Conservation (phyloP, 2,329 filamentous ascomycete species). For the Dactylonectria macrodidyma region DNA sequence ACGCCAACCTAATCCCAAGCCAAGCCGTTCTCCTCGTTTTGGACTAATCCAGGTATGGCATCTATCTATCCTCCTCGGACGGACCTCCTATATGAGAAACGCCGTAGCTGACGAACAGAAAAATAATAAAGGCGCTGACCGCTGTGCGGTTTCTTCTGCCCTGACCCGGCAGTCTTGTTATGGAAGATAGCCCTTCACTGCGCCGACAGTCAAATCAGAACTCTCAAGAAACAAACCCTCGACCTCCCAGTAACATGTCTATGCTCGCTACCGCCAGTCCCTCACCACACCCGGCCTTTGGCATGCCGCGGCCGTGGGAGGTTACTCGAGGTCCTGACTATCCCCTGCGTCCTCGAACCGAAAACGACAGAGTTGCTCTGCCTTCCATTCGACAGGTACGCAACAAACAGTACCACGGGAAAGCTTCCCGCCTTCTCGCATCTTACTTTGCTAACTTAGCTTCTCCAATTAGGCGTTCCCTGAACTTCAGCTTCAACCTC, state of each 20-base stretch:
- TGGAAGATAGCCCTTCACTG: conserved; percentile 59
- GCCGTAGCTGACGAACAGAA: conserved; percentile 31
- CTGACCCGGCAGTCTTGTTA: conserved; percentile 48
- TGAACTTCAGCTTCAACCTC: conserved; percentile 56
- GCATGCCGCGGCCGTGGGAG: conserved; percentile 58
- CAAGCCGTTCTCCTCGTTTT: conserved; percentile 22
- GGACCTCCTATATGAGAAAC: neutral
- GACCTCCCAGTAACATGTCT: conserved; percentile 63
- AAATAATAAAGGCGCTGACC: conserved; percentile 20
- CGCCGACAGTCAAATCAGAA: conserved; percentile 48
- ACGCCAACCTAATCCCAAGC: conserved; percentile 3
- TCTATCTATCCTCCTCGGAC: conserved; percentile 4
- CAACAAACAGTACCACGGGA: neutral
- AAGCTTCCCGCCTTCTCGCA: neutral
- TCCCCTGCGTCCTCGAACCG: conserved; percentile 53
- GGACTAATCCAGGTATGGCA: conserved; percentile 31
- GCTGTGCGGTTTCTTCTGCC: conserved; percentile 40
- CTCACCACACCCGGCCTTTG: conserved; percentile 58
- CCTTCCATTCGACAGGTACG: conserved; percentile 69
- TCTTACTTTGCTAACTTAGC: conserved; percentile 40
- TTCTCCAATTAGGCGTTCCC: conserved; percentile 58
- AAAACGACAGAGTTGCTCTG: conserved; percentile 60
- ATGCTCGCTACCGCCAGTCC: conserved; percentile 64
- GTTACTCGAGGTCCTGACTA: conserved; percentile 53
- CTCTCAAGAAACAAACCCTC: conserved; percentile 42